These are phyloP conservation scores for Plasmodium gonderi DNA, from an alignment of 169 alveolate genomes.

Conservation along the genomic window DNA sequence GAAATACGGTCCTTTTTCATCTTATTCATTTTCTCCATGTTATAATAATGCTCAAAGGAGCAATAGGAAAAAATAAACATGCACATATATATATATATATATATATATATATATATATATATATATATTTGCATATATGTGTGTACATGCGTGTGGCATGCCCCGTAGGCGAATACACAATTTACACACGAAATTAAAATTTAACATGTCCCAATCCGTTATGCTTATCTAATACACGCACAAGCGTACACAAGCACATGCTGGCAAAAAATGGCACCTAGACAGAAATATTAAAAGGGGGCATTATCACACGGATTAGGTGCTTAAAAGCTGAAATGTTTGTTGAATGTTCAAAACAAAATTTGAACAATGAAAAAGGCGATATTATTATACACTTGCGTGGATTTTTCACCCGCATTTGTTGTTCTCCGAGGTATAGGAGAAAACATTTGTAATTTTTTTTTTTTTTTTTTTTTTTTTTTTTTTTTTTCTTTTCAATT, in stretches of 20 bases:
- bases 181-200: not conserved
- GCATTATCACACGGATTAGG: too few relatives aligned
- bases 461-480: too few relatives aligned
- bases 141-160: not conserved
- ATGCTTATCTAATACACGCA: not conserved
- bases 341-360: too few relatives aligned
- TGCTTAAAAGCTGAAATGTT: too few relatives aligned
- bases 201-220: not conserved
- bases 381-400: too few relatives aligned
- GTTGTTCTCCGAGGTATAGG: too few relatives aligned
- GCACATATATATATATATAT: not conserved
- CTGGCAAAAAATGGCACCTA: not conserved
- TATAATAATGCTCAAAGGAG: not conserved
- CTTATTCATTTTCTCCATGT: not conserved
- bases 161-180: not conserved
- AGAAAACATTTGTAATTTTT: too few relatives aligned
- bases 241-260: not conserved
- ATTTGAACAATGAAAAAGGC: too few relatives aligned
- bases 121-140: not conserved
- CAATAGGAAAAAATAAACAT: not conserved
- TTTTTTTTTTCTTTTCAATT: too few relatives aligned
- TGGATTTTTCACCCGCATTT: too few relatives aligned
- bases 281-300: not conserved
- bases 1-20: not conserved
- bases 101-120: not conserved